Evolutionary conservation across 2,329 filamentous ascomycete species (phyloP), one percentile per base, ranked within the genome.

Genomic region (Helminthosporium solani): DNA sequence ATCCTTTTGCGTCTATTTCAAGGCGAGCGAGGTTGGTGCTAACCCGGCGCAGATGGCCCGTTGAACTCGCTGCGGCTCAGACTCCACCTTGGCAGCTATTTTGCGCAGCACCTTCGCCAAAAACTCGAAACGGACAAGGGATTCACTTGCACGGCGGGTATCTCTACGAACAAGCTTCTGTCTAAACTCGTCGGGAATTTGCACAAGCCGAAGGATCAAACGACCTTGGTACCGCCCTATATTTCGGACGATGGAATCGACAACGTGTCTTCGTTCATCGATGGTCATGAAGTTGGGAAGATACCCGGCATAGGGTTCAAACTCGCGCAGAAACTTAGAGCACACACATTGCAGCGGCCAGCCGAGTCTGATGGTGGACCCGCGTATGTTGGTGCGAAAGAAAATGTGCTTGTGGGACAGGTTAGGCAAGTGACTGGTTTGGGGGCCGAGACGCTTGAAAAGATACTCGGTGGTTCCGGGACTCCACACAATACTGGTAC

Each of bases 181-280:
- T 84, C 88, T 47, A 97, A 97, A 69, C 78, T 97, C 12, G 88
- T 84, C 8, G 92, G 92, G 11, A 87, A 83, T 66, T 75, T 86
- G 47, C 83, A 96, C 66, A 97, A 97, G 71, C 92, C 92, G 1
- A 85, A 85, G 47, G 86, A 83, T 50, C 94, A 97, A 69, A 97
- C 92, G 0, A 90, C 88, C 0, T 74, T 97, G 7, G 71, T 95
- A 34, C 84, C 87, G 4, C 81, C 86, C 1, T 80, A 81, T 43
- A 73, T 25, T 2, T 58, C 53, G 18, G 47, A 53, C 16, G 49
- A 57, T 28, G 47, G 45, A 7, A 40, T 44, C n/a, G 63, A 68
- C 28, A 84, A 84, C 48, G 78, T 87, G 11, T 75, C 75, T 6
- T 64, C 68, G 0, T 97, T 97, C 61, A 77, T 97, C 57, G 89